Conservation (phyloP, 306 rosid species). For the Gillenia trifoliata region DNA sequence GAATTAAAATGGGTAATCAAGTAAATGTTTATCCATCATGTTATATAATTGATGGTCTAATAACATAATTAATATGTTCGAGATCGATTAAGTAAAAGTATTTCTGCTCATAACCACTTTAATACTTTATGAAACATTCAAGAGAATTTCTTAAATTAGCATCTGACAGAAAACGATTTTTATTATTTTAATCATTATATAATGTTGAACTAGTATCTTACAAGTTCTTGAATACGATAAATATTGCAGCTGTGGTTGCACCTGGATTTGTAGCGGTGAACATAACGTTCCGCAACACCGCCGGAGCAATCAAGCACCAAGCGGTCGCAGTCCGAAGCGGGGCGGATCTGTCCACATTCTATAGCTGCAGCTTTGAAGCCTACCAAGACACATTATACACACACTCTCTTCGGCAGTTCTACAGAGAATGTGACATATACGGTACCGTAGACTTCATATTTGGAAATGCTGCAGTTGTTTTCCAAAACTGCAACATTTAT, state of each 20-base stretch:
- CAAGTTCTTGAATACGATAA: not conserved
- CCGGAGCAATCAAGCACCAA: slow-evolving; percentile 73
- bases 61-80: too few species aligned
- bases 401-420: slow-evolving; percentile 70
- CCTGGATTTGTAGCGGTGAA: slow-evolving; percentile 62
- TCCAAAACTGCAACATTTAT: slow-evolving; percentile 74
- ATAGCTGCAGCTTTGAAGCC: slow-evolving; percentile 75
- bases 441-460: slow-evolving; percentile 92
- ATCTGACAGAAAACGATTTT: too few species aligned
- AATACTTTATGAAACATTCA: too few species aligned
- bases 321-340: slow-evolving; percentile 75
- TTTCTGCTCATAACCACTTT: too few species aligned
- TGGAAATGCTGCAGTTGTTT: slow-evolving; percentile 83
- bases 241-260: slow-evolving; percentile 55
- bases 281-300: slow-evolving; percentile 73
- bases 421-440: slow-evolving; percentile 73
- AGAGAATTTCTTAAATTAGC: too few species aligned
- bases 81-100: too few species aligned
- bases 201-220: not conserved
- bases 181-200: too few species aligned
- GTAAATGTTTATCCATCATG: too few species aligned
- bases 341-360: slow-evolving; percentile 63
- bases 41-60: too few species aligned
- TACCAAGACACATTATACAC: slow-evolving; percentile 84
- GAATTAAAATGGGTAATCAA: too few species aligned